Conservation (phyloP, 192 early-diverging fungal species). For the Gonapodya prolifera region DNA sequence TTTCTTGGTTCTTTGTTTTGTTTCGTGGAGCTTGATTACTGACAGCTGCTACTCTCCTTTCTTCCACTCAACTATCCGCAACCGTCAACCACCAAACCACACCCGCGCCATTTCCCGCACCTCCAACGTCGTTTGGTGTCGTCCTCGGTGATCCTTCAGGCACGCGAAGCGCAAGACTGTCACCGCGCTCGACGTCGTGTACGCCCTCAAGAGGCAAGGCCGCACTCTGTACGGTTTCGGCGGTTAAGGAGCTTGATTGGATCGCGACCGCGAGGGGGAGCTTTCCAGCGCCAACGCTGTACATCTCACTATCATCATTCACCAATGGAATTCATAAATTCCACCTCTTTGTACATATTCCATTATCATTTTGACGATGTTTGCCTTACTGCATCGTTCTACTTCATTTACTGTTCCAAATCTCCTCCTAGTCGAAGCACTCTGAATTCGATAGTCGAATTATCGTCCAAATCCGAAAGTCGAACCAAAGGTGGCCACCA, state of each 20-base stretch:
- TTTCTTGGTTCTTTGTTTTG: neutral
- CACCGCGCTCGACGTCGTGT: constrained; percentile 98
- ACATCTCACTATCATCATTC: neutral
- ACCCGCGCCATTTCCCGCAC: neutral
- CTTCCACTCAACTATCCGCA: neutral
- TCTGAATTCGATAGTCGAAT: too few relatives aligned
- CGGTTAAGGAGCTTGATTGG: constrained; percentile 34
- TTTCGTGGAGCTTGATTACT: neutral
- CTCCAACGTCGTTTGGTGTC: neutral
- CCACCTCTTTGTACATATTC: neutral
- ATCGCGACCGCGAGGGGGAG: neutral
- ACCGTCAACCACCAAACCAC: too few relatives aligned
- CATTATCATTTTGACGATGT: neutral
- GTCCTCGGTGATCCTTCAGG: neutral
- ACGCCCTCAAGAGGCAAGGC: constrained; percentile 94
- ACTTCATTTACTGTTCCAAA: too few relatives aligned
- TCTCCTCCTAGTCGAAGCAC: too few relatives aligned
- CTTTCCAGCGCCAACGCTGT: neutral
- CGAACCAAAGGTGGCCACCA: neutral
- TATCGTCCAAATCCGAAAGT: neutral
- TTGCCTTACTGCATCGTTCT: too few relatives aligned
- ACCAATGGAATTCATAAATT: neutral
- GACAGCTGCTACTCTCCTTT: neutral
- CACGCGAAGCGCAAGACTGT: constrained; percentile 99
- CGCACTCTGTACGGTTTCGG: constrained; percentile 84